A percentile compares a stretch with the other conserved stretches of the same genome.
Evolutionary conservation across 352 stramenopile genomes (phyloP).

Genomic region (Phytophthora foliorum): DNA sequence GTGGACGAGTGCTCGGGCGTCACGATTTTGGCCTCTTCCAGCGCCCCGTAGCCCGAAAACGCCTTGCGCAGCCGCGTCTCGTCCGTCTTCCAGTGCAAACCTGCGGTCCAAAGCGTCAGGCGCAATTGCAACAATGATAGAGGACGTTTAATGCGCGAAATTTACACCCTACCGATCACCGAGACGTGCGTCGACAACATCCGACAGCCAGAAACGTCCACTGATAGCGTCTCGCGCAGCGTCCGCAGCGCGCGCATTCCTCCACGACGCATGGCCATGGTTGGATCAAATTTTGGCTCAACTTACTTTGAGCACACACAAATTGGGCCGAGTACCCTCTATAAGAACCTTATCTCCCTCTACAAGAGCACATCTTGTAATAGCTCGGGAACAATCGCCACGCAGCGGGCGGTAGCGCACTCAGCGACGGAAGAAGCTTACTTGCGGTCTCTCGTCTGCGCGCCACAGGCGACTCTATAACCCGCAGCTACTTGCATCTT

Average conservation of each 20-base stretch:
- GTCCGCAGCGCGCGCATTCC: slow-evolving; percentile 25
- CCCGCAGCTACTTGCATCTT: neutral
- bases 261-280: slow-evolving; percentile 18
- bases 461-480: neutral
- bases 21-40: slow-evolving; percentile 69
- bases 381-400: slow-evolving; percentile 27
- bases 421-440: slow-evolving; percentile 13
- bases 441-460: neutral
- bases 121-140: slow-evolving; percentile 16
- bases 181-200: slow-evolving; percentile 63
- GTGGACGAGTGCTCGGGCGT: slow-evolving; percentile 65
- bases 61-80: slow-evolving; percentile 70
- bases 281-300: slow-evolving; percentile 1
- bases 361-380: slow-evolving; percentile 35
- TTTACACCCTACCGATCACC: slow-evolving; percentile 53
- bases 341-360: neutral
- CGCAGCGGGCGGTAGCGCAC: neutral
- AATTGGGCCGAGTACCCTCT: no score
- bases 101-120: slow-evolving; percentile 36
- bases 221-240: slow-evolving; percentile 12
- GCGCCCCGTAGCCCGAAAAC: slow-evolving; percentile 60
- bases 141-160: neutral
- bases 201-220: slow-evolving; percentile 2
- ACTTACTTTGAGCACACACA: no score
- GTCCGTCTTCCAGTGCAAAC: slow-evolving; percentile 88